Evolutionary conservation across 1,284 basidiomycete species (phyloP), one percentile per base, ranked within the genome.

Genomic region (Apiotrichum montevideense): DNA sequence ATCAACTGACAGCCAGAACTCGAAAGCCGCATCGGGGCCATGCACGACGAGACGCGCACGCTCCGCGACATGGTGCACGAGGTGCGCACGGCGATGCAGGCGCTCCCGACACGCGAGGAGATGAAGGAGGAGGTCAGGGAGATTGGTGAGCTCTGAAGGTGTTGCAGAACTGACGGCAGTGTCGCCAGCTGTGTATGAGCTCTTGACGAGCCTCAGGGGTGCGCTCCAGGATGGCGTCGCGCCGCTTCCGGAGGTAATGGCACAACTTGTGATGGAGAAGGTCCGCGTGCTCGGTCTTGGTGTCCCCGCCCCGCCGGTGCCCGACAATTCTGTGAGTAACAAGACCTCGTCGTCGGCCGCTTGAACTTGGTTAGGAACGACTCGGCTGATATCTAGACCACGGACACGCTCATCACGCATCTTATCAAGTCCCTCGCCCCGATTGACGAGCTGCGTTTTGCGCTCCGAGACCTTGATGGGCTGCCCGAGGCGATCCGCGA

Each of bases 11-110:
- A 10, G 2, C 1, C 56, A 61, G 59, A 58, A 6, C 39, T 61
- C 34, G 47, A 50, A n/a, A 11, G 35, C 10, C 35, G 39, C 9
- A 21, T 61, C 29, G 32, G 40, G 4, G 15, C 9, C 6, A 4
- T 52, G n/a, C 39, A n/a, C 3, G 39, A 35, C 8, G 41, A 57
- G 14, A 35, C 50, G 8, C 49, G 45, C 40, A 21, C 51, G n/a
- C 32, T 67, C 10, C 63, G 69, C 40, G 69, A 72, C 51, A 47
- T 61, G 45, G n/a, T 65, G 2, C 66, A 71, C 54, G 69, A 65
- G 10, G 37, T 72, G 3, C 58, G 56, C 13, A 62, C 57, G 6
- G 60, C 61, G n/a, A 55, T 66, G 33, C 60, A 56, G 34, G 59
- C 60, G 2, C 45, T 71, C 32, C 64, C 68, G 8, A 42, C 41